A percentile compares a stretch with the other conserved stretches of the same genome.
These are phyloP conservation scores for Spathaspora passalidarum DNA, from an alignment of 805 yeast genomes.

Conservation along the genomic window DNA sequence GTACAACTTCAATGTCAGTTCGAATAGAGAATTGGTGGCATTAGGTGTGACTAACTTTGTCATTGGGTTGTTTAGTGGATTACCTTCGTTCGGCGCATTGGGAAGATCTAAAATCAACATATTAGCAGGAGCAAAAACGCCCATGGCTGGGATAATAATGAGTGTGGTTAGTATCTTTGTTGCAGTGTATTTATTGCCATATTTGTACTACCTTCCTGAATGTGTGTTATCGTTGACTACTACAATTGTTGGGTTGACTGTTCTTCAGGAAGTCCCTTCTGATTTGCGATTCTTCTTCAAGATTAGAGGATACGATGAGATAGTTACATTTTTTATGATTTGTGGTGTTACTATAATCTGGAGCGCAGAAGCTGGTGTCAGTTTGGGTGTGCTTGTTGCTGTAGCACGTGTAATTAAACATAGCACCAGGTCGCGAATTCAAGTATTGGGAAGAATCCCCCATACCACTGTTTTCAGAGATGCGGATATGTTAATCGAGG, in stretches of 20 bases:
- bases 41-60: slow-evolving; percentile 28
- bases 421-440: slow-evolving; percentile 79
- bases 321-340: slow-evolving; percentile 19
- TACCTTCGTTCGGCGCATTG: slow-evolving; percentile 35
- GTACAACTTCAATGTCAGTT: slow-evolving; percentile 28
- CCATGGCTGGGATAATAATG: slow-evolving; percentile 37
- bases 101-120: slow-evolving; percentile 33
- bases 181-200: slow-evolving; percentile 22
- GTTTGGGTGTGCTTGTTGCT: slow-evolving; percentile 33
- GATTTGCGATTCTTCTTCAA: slow-evolving; percentile 33
- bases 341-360: slow-evolving; percentile 29
- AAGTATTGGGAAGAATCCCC: slow-evolving; percentile 64
- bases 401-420: slow-evolving; percentile 52
- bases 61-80: slow-evolving; percentile 26
- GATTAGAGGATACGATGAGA: slow-evolving; percentile 28
- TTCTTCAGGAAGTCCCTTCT: slow-evolving; percentile 37
- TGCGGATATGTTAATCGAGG: slow-evolving; percentile 60
- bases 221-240: slow-evolving; percentile 35
- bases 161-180: slow-evolving; percentile 25
- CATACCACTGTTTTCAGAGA: slow-evolving; percentile 53
- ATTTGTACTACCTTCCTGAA: slow-evolving; percentile 24
- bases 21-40: slow-evolving; percentile 33
- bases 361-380: slow-evolving; percentile 39
- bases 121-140: slow-evolving; percentile 47
- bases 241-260: slow-evolving; percentile 48